Evolutionary conservation across 2,329 filamentous ascomycete species (phyloP).

Genomic region (Paracorniculantispora psalliotae): DNA sequence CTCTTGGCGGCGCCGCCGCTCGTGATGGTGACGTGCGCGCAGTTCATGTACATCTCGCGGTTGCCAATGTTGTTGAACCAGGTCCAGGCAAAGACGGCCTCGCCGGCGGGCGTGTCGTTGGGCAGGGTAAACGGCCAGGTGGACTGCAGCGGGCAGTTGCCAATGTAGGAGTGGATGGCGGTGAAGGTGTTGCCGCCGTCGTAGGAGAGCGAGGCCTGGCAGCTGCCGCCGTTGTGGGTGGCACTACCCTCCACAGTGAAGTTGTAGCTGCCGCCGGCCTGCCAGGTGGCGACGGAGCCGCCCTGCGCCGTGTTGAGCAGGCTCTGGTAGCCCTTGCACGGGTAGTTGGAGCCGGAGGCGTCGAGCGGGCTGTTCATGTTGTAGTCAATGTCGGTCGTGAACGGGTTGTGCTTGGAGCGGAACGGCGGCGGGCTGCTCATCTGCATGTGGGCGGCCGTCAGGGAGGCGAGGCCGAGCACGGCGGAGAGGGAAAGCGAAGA

Average conservation of each 20-base stretch:
- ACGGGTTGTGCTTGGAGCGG: constrained; percentile 45
- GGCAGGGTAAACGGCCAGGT: constrained; percentile 63
- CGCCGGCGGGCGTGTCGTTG: constrained; percentile 44
- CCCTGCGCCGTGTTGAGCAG: constrained; percentile 40
- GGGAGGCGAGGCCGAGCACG: constrained; percentile 30
- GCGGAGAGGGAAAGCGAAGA: constrained; percentile 34
- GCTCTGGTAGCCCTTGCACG: constrained; percentile 62
- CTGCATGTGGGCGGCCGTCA: constrained; percentile 47
- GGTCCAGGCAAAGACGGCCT: constrained; percentile 58
- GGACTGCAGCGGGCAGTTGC: constrained; percentile 40
- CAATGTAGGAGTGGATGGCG: constrained; percentile 51
- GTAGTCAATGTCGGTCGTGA: constrained; percentile 55
- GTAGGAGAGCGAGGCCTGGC: constrained; percentile 67
- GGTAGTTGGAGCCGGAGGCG: constrained; percentile 59
- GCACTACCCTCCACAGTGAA: constrained; percentile 56
- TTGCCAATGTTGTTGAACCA: constrained; percentile 72
- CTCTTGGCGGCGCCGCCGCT: neutral
- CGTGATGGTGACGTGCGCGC: constrained; percentile 49
- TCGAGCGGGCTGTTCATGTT: constrained; percentile 62
- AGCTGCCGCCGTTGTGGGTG: constrained; percentile 61
- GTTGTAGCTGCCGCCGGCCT: constrained; percentile 53
- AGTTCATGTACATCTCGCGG: constrained; percentile 76
- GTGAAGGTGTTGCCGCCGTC: constrained; percentile 62
- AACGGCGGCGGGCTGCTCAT: constrained; percentile 46
- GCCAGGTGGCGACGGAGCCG: constrained; percentile 52